phyloP scores from a whole-genome alignment of 352 stramenopile species.

The Phytophthora citricola region DNA sequence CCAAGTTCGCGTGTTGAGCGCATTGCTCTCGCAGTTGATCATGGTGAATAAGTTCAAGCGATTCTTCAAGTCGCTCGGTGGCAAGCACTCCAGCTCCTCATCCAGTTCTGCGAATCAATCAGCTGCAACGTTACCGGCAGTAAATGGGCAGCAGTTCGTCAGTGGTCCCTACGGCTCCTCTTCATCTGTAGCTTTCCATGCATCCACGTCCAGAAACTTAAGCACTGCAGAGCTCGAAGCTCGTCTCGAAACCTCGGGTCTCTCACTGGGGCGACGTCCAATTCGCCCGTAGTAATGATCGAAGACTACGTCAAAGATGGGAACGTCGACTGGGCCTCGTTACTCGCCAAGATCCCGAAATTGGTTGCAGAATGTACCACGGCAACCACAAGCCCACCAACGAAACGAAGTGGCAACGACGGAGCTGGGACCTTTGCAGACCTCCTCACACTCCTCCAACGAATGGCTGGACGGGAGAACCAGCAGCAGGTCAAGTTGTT shows the following conservation, averaged over 20 bases:
- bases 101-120: constrained; percentile 9
- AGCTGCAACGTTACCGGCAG: constrained; percentile 9
- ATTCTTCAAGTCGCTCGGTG: constrained; percentile 57
- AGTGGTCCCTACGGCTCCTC: constrained; percentile 49
- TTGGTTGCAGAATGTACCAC: constrained; percentile 51
- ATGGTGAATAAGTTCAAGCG: constrained; percentile 66
- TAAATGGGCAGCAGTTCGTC: constrained; percentile 26
- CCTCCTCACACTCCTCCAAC: constrained; percentile 54
- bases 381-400: constrained; percentile 3
- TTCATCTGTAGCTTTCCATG: constrained; percentile 43
- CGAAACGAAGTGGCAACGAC: constrained; percentile 12
- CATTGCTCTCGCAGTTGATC: constrained; percentile 5
- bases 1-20: constrained; percentile 15
- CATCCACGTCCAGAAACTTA: constrained; percentile 34
- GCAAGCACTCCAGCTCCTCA: constrained; percentile 41
- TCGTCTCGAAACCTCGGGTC: constrained; percentile 40
- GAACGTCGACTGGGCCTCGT: constrained; percentile 40
- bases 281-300: not conserved
- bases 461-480: constrained; percentile 66
- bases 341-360: constrained; percentile 52
- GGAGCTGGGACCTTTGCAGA: constrained; percentile 28
- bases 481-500: constrained; percentile 62
- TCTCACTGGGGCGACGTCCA: constrained; percentile 22
- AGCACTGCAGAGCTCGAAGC: constrained; percentile 36
- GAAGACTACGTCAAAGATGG: constrained; percentile 26